Base-by-base conservation (phyloP, 192 early-diverging fungal genomes). In the Coemansia sp. region DNA sequence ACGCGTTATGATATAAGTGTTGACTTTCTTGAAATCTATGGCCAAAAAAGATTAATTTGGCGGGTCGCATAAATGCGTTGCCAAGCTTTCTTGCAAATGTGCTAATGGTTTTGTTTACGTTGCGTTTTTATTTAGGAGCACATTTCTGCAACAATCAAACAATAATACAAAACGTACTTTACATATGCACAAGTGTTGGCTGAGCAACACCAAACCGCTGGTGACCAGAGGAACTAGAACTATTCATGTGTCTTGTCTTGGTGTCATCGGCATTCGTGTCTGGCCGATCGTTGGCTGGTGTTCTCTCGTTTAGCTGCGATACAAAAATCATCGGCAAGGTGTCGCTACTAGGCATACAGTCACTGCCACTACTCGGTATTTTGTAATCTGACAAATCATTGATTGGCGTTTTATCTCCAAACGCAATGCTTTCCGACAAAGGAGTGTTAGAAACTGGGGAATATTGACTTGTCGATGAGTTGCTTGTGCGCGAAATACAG, bases 401-500 rank as follows among this genome's bases (percentile, higher is more conserved):
- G 24, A 17, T 23, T 24, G 40, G n/a, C 14, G 36, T 51, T 28
- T 3, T 64, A 44, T 31, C 24, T 52, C 12, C 37, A n/a, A 56
- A 26, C 14, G 52, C 10, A 14, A 37, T 8, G 26, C n/a, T 49
- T n/a, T 40, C 53, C 46, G 23, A 31, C 1, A 49, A 17, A 31
- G 34, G 17, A 31, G 12, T 15, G 0, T 58, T 57, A 15, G 38
- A 36, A 6, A 24, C 37, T 9, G 40, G 31, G 7, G 60, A 23
- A 11, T 51, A 7, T 11, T 66, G 59, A 34, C 54, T 58, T 4
- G 44, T 28, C 12, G 76, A 79, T 8, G 71, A 56, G 54, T 60
- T 66, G 63, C 78, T 75, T 14, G 68, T 67, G 25, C 78, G 78
- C 46, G 69, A 75, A n/a, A 66, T 56, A 21, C 62, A 57, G 66